Conservation (phyloP, 345 rosid genomes). For the Lepidium africanum region DNA sequence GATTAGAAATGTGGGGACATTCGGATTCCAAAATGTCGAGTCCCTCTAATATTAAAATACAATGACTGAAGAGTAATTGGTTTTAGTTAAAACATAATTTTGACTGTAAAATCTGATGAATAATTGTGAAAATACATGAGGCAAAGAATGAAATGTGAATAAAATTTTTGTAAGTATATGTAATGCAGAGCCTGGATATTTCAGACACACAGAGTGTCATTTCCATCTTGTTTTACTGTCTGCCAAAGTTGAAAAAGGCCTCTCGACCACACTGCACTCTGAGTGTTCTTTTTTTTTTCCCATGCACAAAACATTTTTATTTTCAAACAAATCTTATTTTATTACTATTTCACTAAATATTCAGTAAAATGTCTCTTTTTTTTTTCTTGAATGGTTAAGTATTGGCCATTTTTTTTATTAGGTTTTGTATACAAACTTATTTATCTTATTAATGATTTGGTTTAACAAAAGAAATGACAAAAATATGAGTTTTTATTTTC, state of each 20-base stretch:
- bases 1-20: neutral
- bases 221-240: slow-evolving; percentile 29
- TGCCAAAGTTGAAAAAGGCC: slow-evolving; percentile 27
- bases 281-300: neutral
- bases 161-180: neutral
- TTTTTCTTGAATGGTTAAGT: too few species aligned
- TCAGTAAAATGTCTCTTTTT: too few species aligned
- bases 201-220: slow-evolving; percentile 20
- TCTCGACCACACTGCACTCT: slow-evolving; percentile 18
- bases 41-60: neutral
- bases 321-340: neutral
- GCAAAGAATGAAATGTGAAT: slow-evolving; percentile 10
- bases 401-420: too few species aligned
- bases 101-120: neutral
- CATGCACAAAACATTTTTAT: neutral
- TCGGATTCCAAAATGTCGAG: neutral
- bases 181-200: slow-evolving; percentile 21
- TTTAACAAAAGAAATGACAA: too few species aligned
- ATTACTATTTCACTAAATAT: neutral
- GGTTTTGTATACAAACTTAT: too few species aligned
- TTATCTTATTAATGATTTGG: too few species aligned
- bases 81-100: neutral
- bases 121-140: neutral
- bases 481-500: too few species aligned
- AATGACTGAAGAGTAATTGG: neutral